These are phyloP conservation scores for Catharanthus roseus DNA, from an alignment of 257 asterid species.

Conservation along the genomic window DNA sequence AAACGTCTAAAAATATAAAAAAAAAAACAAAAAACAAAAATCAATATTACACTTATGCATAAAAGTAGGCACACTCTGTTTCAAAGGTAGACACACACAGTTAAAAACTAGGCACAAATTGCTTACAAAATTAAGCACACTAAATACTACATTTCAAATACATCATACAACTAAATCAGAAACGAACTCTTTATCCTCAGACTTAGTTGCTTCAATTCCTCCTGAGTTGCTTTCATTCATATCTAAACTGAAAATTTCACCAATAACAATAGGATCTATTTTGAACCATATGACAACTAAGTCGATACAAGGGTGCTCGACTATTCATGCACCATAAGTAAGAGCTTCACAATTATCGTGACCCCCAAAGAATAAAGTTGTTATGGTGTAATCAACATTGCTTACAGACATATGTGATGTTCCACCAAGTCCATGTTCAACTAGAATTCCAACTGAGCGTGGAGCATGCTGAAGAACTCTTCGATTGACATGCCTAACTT, in stretches of 20 bases:
- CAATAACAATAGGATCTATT: slow-evolving; percentile 20
- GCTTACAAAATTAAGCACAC: no score
- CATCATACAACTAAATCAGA: no score
- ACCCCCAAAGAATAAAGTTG: slow-evolving; percentile 47
- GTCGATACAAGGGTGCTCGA: slow-evolving; percentile 40
- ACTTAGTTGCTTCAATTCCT: slow-evolving; percentile 4
- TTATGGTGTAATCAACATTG: slow-evolving; percentile 31
- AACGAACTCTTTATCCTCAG: slow-evolving; percentile 26
- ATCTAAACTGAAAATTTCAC: slow-evolving; percentile 20
- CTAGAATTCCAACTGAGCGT: slow-evolving; percentile 38
- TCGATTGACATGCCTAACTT: slow-evolving; percentile 37
- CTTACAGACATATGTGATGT: slow-evolving; percentile 49
- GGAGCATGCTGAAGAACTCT: slow-evolving; percentile 47
- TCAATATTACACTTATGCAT: no score
- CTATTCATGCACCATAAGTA: slow-evolving; percentile 45
- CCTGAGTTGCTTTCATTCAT: not conserved
- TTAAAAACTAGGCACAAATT: no score
- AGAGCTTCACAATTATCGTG: slow-evolving; percentile 45
- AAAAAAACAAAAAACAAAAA: no score
- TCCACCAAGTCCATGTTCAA: slow-evolving; percentile 61
- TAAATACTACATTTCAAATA: no score
- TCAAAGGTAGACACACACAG: no score
- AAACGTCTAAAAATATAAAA: no score
- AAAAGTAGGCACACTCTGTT: no score
- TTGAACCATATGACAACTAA: slow-evolving; percentile 9